Base-by-base conservation (phyloP, 257 asterid species). In the Solanum medicagineum region DNA sequence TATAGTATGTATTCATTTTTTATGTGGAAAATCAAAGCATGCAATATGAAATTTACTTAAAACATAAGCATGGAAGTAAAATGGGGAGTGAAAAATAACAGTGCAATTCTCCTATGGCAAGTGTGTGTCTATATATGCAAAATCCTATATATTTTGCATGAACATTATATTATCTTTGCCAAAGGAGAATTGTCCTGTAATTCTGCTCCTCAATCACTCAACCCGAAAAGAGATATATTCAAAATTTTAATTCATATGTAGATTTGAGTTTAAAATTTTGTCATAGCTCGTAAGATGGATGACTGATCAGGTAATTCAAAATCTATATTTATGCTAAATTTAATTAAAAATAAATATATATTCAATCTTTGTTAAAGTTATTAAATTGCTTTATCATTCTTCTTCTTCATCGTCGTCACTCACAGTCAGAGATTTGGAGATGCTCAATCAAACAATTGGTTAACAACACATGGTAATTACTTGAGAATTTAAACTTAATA, bases 181-280 rank as follows among this genome's bases (percentile, higher is more conserved):
- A 93, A 93, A 92, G 94, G 94, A 94, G 98, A 94, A 91, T 93
- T 94, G 94, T 93, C 95, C 94, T 89, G 95, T 90, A 65, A 91
- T 92, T 92, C 74, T 74, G 47, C 22, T 74, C 60, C n/a, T 74
- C 59, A 47, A 10, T 47, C 44, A 19, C 16, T 32, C 22, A 14
- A 10, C 8, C 9, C 10, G 8, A 17, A 19, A 10, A 57, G 3
- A 4, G 26, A n/a, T 16, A 0, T 2, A 10, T 17, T 69, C 5
- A 19, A 1, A 32, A 29, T 68, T 66, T 66, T 0, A 66, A 66
- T 0, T 70, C 9, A 4, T 2, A 32, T 36, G 17, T 36, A 10
- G 1, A 1, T 16, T 69, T 0, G 8, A 17, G 1, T 16, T 69
- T 8, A 1, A 1, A 3, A 5, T 71, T 71, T 3, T 42, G 20